These are phyloP conservation scores for Fonsecaea nubica DNA, from an alignment of 2,329 filamentous ascomycete genomes.

Conservation along the genomic window DNA sequence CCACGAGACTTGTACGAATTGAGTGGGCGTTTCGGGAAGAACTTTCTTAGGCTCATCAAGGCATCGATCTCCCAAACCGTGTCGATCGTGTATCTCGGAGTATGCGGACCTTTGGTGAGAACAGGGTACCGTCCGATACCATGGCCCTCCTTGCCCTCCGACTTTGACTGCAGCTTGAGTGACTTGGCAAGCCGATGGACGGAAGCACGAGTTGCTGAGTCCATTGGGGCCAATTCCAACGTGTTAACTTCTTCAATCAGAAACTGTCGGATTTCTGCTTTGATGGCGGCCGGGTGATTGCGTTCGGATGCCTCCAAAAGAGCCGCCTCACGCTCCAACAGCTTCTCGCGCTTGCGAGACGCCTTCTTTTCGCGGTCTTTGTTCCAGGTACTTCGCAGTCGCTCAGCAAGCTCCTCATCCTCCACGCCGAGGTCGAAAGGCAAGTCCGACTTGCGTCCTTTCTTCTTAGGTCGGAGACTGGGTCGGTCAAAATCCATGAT, in stretches of 20 bases:
- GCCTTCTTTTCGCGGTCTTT: conserved; percentile 76
- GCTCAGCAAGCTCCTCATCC: conserved; percentile 71
- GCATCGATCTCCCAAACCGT: conserved; percentile 56
- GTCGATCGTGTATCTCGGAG: conserved; percentile 65
- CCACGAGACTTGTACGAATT: conserved; percentile 22
- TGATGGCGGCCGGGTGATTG: conserved; percentile 68
- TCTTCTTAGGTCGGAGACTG: conserved; percentile 69
- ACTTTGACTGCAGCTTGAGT: conserved; percentile 83
- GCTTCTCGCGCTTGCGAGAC: conserved; percentile 71
- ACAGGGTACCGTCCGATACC: conserved; percentile 76
- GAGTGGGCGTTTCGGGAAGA: conserved; percentile 35
- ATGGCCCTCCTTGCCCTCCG: conserved; percentile 74
- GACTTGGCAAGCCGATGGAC: conserved; percentile 79
- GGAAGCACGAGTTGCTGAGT: conserved; percentile 74
- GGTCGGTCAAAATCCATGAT: conserved; percentile 82
- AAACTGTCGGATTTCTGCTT: conserved; percentile 66
- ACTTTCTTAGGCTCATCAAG: conserved; percentile 37
- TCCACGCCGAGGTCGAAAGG: conserved; percentile 59
- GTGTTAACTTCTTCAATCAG: conserved; percentile 36
- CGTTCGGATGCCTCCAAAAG: conserved; percentile 64
- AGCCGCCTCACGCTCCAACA: conserved; percentile 70
- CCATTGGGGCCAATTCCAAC: conserved; percentile 81
- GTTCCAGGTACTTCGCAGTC: conserved; percentile 66
- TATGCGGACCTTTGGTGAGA: conserved; percentile 75
- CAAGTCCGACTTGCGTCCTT: conserved; percentile 64